A percentile compares a stretch with the other conserved stretches of the same genome.
These are phyloP conservation scores for Nadsonia commutata DNA, from an alignment of 1,139 yeast genomes.

Conservation along the genomic window DNA sequence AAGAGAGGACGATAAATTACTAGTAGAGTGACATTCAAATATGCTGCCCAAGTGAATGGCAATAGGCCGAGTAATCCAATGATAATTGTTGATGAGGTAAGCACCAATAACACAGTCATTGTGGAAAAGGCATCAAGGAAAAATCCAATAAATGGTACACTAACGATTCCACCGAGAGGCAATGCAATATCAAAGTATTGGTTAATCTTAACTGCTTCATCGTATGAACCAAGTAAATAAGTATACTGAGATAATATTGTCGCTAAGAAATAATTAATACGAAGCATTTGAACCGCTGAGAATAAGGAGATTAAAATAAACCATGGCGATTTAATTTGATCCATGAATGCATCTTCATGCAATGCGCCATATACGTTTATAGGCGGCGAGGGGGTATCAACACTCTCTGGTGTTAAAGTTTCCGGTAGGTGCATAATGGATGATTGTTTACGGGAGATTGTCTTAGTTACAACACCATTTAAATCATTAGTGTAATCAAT, in stretches of 20 bases:
- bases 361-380: constrained; percentile 69
- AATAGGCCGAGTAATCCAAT: constrained; percentile 60
- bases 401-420: neutral
- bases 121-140: constrained; percentile 64
- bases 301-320: constrained; percentile 61
- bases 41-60: constrained; percentile 35
- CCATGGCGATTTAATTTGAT: constrained; percentile 67
- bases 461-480: constrained; percentile 5
- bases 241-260: constrained; percentile 69
- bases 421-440: no score
- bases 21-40: constrained; percentile 49
- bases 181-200: constrained; percentile 70
- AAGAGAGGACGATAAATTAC: constrained; percentile 86
- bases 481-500: constrained; percentile 3
- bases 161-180: constrained; percentile 73
- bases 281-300: constrained; percentile 75
- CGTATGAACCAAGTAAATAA: constrained; percentile 43
- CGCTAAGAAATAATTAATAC: constrained; percentile 85
- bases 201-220: constrained; percentile 43
- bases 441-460: neutral
- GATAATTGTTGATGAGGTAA: constrained; percentile 28
- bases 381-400: neutral
- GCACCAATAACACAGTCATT: constrained; percentile 37
- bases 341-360: constrained; percentile 47
- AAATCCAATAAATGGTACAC: constrained; percentile 80